phyloP scores from a whole-genome alignment of 2,329 filamentous ascomycete genomes.

The Aspergillus ochraceoroseus region DNA sequence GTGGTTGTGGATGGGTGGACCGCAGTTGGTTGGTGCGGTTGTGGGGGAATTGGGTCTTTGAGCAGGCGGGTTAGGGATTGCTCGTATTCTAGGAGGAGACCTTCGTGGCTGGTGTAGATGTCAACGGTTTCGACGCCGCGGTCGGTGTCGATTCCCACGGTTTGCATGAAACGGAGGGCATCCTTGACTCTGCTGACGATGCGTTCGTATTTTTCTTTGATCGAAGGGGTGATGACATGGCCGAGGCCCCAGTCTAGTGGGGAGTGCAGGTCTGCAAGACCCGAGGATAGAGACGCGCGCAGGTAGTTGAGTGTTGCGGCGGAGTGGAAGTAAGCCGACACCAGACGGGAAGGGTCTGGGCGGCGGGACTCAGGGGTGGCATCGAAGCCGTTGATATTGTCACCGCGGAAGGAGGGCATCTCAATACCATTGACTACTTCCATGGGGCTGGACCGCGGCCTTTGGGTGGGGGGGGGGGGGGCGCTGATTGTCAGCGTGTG shows the following conservation, averaged over 20 bases:
- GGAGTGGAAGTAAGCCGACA: constrained; percentile 92
- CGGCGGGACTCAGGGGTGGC: constrained; percentile 62
- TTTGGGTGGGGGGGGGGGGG: no score
- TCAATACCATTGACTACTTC: constrained; percentile 75
- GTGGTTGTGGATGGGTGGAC: constrained; percentile 16
- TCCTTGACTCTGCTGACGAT: constrained; percentile 86
- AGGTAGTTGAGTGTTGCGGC: constrained; percentile 93
- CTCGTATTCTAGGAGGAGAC: constrained; percentile 89
- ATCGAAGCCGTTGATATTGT: constrained; percentile 86
- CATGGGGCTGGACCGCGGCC: constrained; percentile 77
- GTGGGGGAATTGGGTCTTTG: constrained; percentile 54
- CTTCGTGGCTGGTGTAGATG: constrained; percentile 92
- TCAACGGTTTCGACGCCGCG: constrained; percentile 86
- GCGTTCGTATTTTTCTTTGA: constrained; percentile 78
- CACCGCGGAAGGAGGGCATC: constrained; percentile 86
- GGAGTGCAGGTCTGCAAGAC: constrained; percentile 87
- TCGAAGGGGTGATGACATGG: constrained; percentile 75
- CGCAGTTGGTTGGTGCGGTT: no score
- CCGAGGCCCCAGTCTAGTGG: constrained; percentile 93
- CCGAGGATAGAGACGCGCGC: constrained; percentile 73
- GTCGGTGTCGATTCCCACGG: constrained; percentile 81
- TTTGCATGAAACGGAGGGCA: constrained; percentile 88
- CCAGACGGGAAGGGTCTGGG: constrained; percentile 76
- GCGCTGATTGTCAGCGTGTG: no score
- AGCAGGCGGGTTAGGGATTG: constrained; percentile 75